Evolutionary conservation across 495 filamentous ascomycete genomes (phyloP).

Genomic region (Corynascus novoguineensis): DNA sequence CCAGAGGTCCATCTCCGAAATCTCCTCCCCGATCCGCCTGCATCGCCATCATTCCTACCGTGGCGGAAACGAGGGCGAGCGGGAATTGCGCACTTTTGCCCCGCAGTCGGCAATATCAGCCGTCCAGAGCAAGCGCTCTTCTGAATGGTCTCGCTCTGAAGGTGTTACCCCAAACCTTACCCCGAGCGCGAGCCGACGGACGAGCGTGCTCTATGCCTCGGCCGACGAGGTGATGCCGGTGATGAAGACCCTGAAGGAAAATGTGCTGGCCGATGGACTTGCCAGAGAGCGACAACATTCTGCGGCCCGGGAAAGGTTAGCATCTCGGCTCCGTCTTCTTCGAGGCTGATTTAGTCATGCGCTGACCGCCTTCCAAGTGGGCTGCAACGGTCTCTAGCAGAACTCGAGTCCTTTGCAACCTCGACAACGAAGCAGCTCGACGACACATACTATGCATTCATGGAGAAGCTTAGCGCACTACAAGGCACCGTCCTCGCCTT

Average conservation of each 20-base stretch:
- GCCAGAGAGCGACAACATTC: conserved; percentile 39
- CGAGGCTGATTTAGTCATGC: conserved; percentile 12
- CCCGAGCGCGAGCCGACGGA: conserved; percentile 37
- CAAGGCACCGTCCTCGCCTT: conserved; percentile 62
- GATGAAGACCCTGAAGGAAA: conserved; percentile 23
- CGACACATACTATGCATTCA: conserved; percentile 76
- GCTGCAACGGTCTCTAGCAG: conserved; percentile 37
- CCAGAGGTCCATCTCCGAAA: conserved; percentile 46
- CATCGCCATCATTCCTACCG: conserved; percentile 40
- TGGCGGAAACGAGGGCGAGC: conserved; percentile 24
- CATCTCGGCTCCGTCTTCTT: conserved; percentile 1
- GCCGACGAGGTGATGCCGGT: conserved; percentile 24
- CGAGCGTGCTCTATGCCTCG: conserved; percentile 34
- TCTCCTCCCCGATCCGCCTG: conserved; percentile 44
- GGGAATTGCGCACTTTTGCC: conserved; percentile 33
- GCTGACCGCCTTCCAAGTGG: conserved; percentile 26
- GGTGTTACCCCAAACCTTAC: conserved; percentile 39
- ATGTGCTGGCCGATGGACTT: conserved; percentile 29
- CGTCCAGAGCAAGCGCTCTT: conserved; percentile 29
- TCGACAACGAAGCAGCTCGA: conserved; percentile 70
- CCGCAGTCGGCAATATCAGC: conserved; percentile 27
- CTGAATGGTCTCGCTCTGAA: conserved; percentile 39
- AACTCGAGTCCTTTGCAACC: conserved; percentile 42
- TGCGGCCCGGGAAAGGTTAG: conserved; percentile 39
- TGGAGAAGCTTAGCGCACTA: conserved; percentile 68